Percentiles rank a stretch among this genome's conserved stretches.
Conservation (phyloP, 768 basidiomycete species). For the Naganishia kalamii region DNA sequence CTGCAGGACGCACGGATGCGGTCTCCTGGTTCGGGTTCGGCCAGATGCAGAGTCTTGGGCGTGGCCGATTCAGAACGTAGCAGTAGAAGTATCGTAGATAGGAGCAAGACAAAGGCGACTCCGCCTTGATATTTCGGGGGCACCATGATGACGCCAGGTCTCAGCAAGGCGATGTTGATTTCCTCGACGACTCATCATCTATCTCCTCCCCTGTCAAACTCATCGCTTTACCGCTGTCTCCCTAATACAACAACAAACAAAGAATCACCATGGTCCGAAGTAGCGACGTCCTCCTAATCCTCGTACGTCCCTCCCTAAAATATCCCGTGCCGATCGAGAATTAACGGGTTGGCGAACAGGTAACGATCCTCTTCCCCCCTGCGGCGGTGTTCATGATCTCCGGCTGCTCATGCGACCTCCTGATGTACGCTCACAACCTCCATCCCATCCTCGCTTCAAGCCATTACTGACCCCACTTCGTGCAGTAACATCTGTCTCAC, state of each 20-base stretch:
- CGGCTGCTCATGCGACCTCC: slow-evolving; percentile 38
- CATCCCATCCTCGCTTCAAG: not conserved
- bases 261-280: slow-evolving; percentile 34
- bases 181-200: no score
- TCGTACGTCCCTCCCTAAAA: slow-evolving; percentile 21
- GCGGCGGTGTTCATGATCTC: slow-evolving; percentile 33
- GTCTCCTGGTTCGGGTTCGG: no score
- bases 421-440: slow-evolving; percentile 30
- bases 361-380: slow-evolving; percentile 44
- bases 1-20: no score
- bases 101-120: no score
- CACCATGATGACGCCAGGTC: no score
- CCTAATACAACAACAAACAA: not conserved
- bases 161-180: no score
- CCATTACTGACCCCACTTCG: not conserved
- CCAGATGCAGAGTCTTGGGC: no score
- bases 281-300: slow-evolving; percentile 41
- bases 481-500: slow-evolving; percentile 21
- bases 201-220: no score
- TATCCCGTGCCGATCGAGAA: not conserved
- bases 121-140: no score
- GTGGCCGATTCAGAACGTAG: no score
- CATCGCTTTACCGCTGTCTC: no score
- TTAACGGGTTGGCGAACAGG: not conserved
- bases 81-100: no score